Evolutionary conservation across 2,329 filamentous ascomycete species (phyloP), one percentile per base, ranked within the genome.

Genomic region (Penicillium sp.): DNA sequence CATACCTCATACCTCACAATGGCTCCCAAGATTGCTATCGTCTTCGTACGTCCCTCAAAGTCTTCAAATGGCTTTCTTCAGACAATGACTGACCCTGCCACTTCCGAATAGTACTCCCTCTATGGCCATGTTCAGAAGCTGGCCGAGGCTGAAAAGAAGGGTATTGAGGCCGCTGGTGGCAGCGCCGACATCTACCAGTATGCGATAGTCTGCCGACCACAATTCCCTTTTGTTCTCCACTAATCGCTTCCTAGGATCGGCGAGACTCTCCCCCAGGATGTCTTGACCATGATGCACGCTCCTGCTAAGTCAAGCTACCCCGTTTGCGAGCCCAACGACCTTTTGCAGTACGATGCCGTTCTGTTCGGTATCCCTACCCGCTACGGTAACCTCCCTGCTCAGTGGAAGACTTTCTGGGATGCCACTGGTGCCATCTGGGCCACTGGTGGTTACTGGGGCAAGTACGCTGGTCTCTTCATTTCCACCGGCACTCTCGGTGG

Each of bases 381-480:
- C 65, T 99, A 90, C 80, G 94, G 94, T 68, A 97, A 95, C 85
- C 96, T 96, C 83, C 92, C 93, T 47, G 90, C 88, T 18, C 94
- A 99, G 80, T 97, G 89, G 89, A 97, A 94, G 82, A 77, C 74
- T 52, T 80, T 80, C 73, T 95, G 92, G 89, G 94, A 99, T 81
- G 84, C 85, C 77, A 92, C 91, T 23, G 93, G 93, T 70, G 81
- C 83, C 66, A 89, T 94, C 76, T 97, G 94, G 94, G 78, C 82
- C 58, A 75, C 77, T 14, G 93, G 93, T 60, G 85, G 81, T 65
- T 92, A 83, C 81, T 85, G 82, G 77, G 92, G 92, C 79, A 97
- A 97, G 82, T 87, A 91, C 70, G 93, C 89, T 52, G 93, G 93
- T 69, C 63, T 97, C 59, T 99, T 99, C 83, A 78, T 99, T 75